Percentiles rank a stretch among this genome's conserved stretches.
phyloP scores from a whole-genome alignment of 2,329 filamentous ascomycete genomes.

The Colletotrichum musicola region DNA sequence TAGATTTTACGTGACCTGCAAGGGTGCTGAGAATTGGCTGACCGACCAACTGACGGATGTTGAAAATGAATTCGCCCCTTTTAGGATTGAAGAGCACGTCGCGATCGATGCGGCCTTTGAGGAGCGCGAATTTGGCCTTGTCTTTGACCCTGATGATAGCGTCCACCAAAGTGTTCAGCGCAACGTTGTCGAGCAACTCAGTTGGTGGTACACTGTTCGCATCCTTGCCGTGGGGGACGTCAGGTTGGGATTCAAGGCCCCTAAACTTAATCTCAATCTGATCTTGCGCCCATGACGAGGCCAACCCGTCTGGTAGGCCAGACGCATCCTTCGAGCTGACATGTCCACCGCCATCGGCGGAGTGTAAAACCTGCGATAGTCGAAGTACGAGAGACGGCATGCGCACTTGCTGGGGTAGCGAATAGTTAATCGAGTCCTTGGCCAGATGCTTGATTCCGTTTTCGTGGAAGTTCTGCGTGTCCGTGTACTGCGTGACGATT shows the following conservation, averaged over 20 bases:
- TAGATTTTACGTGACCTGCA: conserved; percentile 70
- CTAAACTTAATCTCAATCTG: conserved; percentile 70
- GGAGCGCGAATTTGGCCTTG: conserved; percentile 66
- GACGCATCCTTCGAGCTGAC: conserved; percentile 31
- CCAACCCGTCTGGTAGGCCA: conserved; percentile 40
- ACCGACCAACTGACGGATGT: conserved; percentile 70
- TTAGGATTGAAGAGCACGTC: conserved; percentile 72
- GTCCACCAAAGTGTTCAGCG: conserved; percentile 48
- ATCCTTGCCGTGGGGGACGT: conserved; percentile 15
- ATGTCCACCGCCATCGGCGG: conserved; percentile 1
- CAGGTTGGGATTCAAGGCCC: conserved; percentile 52
- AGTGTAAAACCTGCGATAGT: conserved; percentile 57
- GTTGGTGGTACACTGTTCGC: conserved; percentile 10
- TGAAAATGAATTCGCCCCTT: conserved; percentile 73
- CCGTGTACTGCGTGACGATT: conserved; percentile 64
- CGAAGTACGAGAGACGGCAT: conserved; percentile 63
- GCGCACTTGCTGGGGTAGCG: conserved; percentile 57
- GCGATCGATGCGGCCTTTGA: conserved; percentile 67
- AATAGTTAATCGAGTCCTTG: conserved; percentile 51
- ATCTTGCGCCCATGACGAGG: conserved; percentile 67
- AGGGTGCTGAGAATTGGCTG: conserved; percentile 70
- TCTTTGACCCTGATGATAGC: conserved; percentile 68
- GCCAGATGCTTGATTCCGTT: conserved; percentile 56
- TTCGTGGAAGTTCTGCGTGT: conserved; percentile 61
- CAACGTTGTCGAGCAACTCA: conserved; percentile 14